Base-by-base conservation (phyloP, 2,329 filamentous ascomycete species). In the Myriangium duriaei region DNA sequence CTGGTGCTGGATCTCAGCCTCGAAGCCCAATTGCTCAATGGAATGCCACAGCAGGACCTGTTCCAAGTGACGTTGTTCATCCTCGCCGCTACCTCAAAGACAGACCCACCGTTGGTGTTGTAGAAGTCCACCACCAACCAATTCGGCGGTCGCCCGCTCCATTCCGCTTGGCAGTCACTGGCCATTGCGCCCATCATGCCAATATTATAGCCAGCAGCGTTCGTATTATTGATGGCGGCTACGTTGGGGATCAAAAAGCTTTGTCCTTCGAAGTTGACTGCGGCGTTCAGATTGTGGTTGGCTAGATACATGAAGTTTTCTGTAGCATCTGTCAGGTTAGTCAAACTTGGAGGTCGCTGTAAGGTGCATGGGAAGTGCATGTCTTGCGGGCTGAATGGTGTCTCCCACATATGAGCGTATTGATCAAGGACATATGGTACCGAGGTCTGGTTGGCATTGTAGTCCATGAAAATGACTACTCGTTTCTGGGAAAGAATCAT, bases 401-500 rank as follows among this genome's bases (percentile, higher is more conserved):
- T 88, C 62, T 95, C 84, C 82, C 83, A 94, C 62, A 92, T 72
- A 53, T 93, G 81, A 4, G 72, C 73, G 63, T 94, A 95, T 59
- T 95, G 71, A 56, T 93, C 83, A 28, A 94, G 67, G 30, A 94
- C 71, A 74, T 84, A 95, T 0, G 87, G 85, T n/a, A 84, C 79
- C 13, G 69, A 67, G 1, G 68, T 73, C 59, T 92, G 81, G 56
- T 94, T 77, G 47, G 85, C 82, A 47, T 79, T 67, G 63, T 91
- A 92, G 61, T 92, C 85, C 62, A 92, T 71, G 61, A 91, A 85
- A 57, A 91, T 70, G 45, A 92, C 69, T 2, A 82, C 78, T 9
- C 84, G 72, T 58, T 83, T 75, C 41, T 51, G 50, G 29, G 43
- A 44, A 7, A 86, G 55, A 46, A 92, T 86, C 71, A 92, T 76